phyloP scores from a whole-genome alignment of 2,329 filamentous ascomycete genomes.

The Verticillium zaregamsianum region DNA sequence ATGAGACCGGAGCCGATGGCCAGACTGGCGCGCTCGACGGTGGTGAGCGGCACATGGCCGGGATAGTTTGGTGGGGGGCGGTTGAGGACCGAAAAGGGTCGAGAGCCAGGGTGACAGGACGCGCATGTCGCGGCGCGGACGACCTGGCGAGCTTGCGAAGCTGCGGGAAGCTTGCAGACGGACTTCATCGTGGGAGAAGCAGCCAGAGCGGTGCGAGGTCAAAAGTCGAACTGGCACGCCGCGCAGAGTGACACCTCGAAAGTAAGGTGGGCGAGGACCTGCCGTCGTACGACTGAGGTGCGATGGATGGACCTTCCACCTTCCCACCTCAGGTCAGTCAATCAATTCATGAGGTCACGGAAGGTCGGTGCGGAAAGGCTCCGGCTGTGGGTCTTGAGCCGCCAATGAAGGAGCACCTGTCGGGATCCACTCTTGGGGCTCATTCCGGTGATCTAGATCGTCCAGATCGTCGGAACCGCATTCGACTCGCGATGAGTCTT shows the following conservation, averaged over 20 bases:
- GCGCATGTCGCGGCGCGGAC: constrained; percentile 17
- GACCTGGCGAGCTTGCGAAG: constrained; percentile 5
- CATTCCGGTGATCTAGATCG: background rate
- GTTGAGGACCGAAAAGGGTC: constrained; percentile 73
- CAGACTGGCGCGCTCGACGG: constrained; percentile 69
- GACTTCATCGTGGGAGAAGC: constrained; percentile 3
- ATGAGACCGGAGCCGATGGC: constrained; percentile 60
- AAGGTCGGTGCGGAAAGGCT: background rate
- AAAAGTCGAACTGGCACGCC: background rate
- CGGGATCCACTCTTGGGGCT: background rate
- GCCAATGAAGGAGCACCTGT: background rate
- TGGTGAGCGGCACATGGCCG: constrained; percentile 85
- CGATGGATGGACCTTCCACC: background rate
- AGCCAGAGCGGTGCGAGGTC: no score
- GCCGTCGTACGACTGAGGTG: background rate
- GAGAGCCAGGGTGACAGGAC: constrained; percentile 10
- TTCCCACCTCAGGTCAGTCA: background rate
- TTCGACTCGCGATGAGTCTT: background rate
- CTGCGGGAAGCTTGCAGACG: constrained; percentile 2
- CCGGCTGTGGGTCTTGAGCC: background rate
- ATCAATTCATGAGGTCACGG: background rate
- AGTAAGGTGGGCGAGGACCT: background rate
- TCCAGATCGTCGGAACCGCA: background rate
- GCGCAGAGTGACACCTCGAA: no score
- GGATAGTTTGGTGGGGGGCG: constrained; percentile 85